Percentiles rank a stretch among this genome's conserved stretches.
Evolutionary conservation across 306 rosid genomes (phyloP).

Genomic region (Macrotyloma uniflorum): DNA sequence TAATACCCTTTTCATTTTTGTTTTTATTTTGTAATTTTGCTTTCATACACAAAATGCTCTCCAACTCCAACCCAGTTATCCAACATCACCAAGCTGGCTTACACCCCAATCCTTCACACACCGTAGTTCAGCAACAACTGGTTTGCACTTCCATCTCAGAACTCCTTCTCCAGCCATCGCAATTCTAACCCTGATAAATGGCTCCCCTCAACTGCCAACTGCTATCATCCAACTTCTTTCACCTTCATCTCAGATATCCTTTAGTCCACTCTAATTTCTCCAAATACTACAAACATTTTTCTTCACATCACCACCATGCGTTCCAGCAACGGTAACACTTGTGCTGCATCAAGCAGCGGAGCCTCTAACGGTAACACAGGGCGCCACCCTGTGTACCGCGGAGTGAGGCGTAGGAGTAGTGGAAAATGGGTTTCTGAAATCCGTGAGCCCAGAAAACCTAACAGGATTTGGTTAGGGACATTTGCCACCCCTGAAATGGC

Average conservation of each 20-base stretch:
- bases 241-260: not conserved
- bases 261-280: not conserved
- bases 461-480: conserved; percentile 90
- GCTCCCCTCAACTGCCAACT: conserved; percentile 49
- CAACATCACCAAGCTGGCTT: conserved; percentile 40
- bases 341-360: conserved; percentile 32
- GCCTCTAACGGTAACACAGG: conserved; percentile 6
- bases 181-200: conserved; percentile 34
- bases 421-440: conserved; percentile 66
- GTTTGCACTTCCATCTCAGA: conserved; percentile 47
- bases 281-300: not conserved
- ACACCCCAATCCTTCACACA: conserved; percentile 50
- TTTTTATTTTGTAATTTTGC: not conserved
- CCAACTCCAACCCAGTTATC: conserved; percentile 51
- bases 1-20: not conserved
- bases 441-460: conserved; percentile 52
- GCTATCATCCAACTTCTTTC: not conserved
- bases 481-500: conserved; percentile 91
- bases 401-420: conserved; percentile 53
- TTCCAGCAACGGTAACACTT: not conserved
- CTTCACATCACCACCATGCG: conserved; percentile 31
- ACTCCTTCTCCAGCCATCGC: conserved; percentile 23
- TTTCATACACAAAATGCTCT: conserved; percentile 38
- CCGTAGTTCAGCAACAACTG: conserved; percentile 47
- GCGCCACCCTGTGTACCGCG: conserved; percentile 48